A percentile compares a stretch with the other conserved stretches of the same genome.
Conservation (phyloP, 495 filamentous ascomycete genomes). For the Talaromyces stipitatus region DNA sequence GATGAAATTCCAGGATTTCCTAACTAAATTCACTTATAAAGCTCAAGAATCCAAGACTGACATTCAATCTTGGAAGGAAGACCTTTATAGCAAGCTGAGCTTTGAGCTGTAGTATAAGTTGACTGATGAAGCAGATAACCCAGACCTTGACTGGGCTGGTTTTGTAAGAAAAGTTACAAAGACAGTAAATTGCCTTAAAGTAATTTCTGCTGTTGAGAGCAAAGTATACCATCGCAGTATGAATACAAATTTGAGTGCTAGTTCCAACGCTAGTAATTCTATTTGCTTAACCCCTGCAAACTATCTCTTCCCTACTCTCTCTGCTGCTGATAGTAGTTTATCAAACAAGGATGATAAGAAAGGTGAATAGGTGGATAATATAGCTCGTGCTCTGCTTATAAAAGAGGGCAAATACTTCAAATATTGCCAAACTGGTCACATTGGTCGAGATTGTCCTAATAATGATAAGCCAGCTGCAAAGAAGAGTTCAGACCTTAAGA, state of each 20-base stretch:
- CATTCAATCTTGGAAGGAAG: slow-evolving; percentile 1
- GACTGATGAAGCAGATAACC: neutral
- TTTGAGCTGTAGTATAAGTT: neutral
- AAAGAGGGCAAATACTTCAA: slow-evolving; percentile 3
- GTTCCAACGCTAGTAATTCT: too few species aligned
- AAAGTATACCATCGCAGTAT: neutral
- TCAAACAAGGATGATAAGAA: neutral
- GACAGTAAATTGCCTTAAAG: neutral
- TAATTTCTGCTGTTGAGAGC: too few species aligned
- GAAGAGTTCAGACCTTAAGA: neutral
- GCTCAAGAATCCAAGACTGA: neutral
- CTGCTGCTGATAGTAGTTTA: too few species aligned
- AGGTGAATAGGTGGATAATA: neutral
- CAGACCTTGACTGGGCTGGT: neutral
- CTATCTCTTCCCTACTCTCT: too few species aligned
- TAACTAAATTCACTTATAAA: slow-evolving; percentile 4
- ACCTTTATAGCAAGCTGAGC: neutral
- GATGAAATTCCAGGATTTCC: slow-evolving; percentile 5
- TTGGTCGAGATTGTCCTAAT: neutral
- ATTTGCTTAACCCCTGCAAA: too few species aligned
- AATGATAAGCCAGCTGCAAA: neutral
- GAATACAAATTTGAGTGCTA: too few species aligned
- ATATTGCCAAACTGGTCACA: neutral
- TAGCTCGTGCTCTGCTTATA: neutral
- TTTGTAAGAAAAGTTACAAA: neutral